Conservation (phyloP, 495 filamentous ascomycete species). For the Penicillium atrosanguineum region DNA sequence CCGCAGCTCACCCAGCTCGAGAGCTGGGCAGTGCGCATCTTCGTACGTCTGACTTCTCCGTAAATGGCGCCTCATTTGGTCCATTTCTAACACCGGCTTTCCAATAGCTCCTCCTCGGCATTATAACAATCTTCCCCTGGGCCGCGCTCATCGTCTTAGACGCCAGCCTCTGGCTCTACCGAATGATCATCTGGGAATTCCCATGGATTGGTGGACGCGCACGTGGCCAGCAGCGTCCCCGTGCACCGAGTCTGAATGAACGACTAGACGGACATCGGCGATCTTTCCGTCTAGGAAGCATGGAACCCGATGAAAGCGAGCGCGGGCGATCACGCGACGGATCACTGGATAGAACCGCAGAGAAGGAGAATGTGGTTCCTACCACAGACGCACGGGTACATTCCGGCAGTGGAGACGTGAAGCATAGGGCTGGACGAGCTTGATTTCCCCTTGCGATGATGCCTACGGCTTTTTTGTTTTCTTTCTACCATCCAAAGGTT, state of each 20-base stretch:
- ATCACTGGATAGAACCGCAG: neutral
- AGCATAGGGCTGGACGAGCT: slow-evolving; percentile 11
- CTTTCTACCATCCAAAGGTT: neutral
- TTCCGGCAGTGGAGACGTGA: slow-evolving; percentile 11
- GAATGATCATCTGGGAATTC: slow-evolving; percentile 56
- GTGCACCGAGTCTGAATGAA: slow-evolving; percentile 62
- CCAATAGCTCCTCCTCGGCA: slow-evolving; percentile 59
- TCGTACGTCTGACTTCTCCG: slow-evolving; percentile 45
- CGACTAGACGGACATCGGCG: slow-evolving; percentile 53
- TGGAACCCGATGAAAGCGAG: slow-evolving; percentile 5
- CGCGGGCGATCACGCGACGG: neutral
- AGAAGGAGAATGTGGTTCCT: slow-evolving; percentile 15
- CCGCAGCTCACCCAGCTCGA: slow-evolving; percentile 54
- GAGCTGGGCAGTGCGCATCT: slow-evolving; percentile 60
- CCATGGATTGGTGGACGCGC: slow-evolving; percentile 64
- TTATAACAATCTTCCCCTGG: slow-evolving; percentile 68
- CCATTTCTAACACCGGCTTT: neutral
- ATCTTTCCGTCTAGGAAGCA: slow-evolving; percentile 44
- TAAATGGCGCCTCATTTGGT: neutral
- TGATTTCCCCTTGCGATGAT: slow-evolving; percentile 4
- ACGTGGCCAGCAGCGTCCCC: slow-evolving; percentile 57
- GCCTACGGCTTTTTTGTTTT: neutral
- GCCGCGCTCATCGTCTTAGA: slow-evolving; percentile 64
- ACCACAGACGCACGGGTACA: neutral
- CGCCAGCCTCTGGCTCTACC: slow-evolving; percentile 60